Base-by-base conservation (phyloP, 2,329 filamentous ascomycete genomes). In the Graphiopsis chlorocephala region DNA sequence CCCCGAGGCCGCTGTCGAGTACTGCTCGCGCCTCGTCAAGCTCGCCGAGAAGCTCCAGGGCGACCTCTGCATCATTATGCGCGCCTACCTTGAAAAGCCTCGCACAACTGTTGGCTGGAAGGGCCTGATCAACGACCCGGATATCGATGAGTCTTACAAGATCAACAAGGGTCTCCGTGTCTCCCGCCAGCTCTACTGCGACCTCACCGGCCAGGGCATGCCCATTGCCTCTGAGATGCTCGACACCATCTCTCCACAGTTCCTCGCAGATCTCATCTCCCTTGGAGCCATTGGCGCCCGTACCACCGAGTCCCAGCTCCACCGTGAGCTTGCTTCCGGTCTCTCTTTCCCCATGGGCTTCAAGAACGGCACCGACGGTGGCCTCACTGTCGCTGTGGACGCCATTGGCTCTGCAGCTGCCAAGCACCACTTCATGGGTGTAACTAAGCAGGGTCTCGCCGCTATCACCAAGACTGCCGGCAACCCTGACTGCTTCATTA, bases 41-140 rank as follows among this genome's bases (percentile, higher is more conserved):
- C 83, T 96, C 73, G 93, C 94, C 80, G 87, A 93, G 76, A 95
- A 96, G 82, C 90, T 97, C 82, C 86, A 90, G 77, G 86, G 93
- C 74, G 92, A 98, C 76, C 85, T 99, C 42, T 85, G 96, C 72
- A 95, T 99, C 71, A 90, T 99, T 67, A 99, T 99, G 95, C 91
- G 95, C 72, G 91, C 92, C 69, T 99, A 99, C 86, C 88, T 99
- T 66, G 95, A 99, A 85, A 99, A 99, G 85, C 95, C 95, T 25
- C 89, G 95, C 69, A 99, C 95, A 29, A 99, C 95, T 0, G 92
- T 99, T 29, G 95, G 95, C 71, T 99, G 95, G 95, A 99, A 99
- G 83, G 95, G 95, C 58, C 83, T 99, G 72, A 96, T 99, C 82
- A 98, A 99, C 78, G 95, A 99, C 80, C 95, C 95, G 1, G 94